phyloP scores from a whole-genome alignment of 1,284 basidiomycete species.

The Phellopilus nigrolimitatus region DNA sequence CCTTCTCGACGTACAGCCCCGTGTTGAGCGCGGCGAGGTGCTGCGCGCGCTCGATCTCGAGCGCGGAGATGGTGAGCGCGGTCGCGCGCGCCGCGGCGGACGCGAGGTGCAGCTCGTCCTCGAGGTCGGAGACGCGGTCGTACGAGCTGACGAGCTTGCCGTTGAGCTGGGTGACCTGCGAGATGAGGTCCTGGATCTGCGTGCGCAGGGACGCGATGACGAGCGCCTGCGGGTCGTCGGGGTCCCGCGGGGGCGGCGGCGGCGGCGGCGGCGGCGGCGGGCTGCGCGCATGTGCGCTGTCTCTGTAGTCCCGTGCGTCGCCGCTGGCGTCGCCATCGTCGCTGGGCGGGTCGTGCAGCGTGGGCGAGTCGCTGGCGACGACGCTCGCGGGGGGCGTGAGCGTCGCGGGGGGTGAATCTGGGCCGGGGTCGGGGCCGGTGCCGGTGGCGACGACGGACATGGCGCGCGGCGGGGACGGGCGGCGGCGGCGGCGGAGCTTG shows the following conservation, averaged over 20 bases:
- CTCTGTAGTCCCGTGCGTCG: too few relatives aligned
- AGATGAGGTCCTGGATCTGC: constrained; percentile 82
- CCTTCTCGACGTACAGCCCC: constrained; percentile 88
- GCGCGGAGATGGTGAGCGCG: constrained; percentile 58
- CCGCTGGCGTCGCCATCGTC: too few relatives aligned
- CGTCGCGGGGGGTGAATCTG: neutral
- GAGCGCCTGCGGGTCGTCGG: constrained; percentile 60
- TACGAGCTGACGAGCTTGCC: constrained; percentile 90
- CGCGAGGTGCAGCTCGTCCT: constrained; percentile 80
- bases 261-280: neutral
- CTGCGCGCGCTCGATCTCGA: constrained; percentile 72
- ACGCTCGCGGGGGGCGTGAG: constrained; percentile 2
- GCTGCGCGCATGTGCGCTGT: neutral
- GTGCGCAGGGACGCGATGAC: constrained; percentile 74
- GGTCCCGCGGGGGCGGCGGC: neutral
- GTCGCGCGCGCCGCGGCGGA: constrained; percentile 53
- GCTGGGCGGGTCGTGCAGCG: constrained; percentile 7
- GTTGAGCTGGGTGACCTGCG: constrained; percentile 89
- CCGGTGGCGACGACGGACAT: constrained; percentile 17
- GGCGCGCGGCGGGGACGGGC: constrained; percentile 9
- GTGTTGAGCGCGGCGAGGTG: constrained; percentile 80
- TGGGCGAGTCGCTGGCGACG: constrained; percentile 14
- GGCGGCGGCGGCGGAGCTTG: constrained; percentile 19
- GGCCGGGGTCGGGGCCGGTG: neutral
- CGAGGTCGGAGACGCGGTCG: constrained; percentile 87